Evolutionary conservation across 164 flowering plant genomes (phyloP).

Genomic region (Chimonanthus praecox): DNA sequence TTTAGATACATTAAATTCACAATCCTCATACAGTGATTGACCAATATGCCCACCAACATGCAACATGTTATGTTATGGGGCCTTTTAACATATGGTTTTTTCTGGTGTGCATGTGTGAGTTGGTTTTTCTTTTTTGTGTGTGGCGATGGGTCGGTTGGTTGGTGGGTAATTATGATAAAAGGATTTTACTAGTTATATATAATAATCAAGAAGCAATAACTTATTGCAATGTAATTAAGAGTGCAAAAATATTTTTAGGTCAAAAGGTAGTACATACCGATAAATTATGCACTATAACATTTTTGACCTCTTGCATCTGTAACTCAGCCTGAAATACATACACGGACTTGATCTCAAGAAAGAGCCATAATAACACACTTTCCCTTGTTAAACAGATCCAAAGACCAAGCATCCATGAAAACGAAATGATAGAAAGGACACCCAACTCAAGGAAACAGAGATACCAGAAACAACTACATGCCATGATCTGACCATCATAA

Average conservation of each 20-base stretch:
- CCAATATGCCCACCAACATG: too few species aligned
- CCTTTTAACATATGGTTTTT: too few species aligned
- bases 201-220: not conserved
- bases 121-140: too few species aligned
- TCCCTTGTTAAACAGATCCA: not conserved
- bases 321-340: slow-evolving; percentile 67
- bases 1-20: too few species aligned
- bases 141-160: too few species aligned
- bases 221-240: not conserved
- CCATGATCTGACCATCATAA: too few species aligned
- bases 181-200: too few species aligned
- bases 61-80: too few species aligned
- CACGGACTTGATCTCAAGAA: not conserved
- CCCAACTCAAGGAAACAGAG: not conserved
- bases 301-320: slow-evolving; percentile 85
- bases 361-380: not conserved
- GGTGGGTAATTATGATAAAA: too few species aligned
- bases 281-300: slow-evolving; percentile 82
- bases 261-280: slow-evolving; percentile 53
- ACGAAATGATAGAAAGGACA: not conserved
- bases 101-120: too few species aligned
- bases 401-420: too few species aligned
- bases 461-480: not conserved
- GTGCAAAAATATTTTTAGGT: not conserved
- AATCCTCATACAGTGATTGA: too few species aligned